phyloP scores from a whole-genome alignment of 192 early-diverging fungal species.

The Chytriomyces confervae region DNA sequence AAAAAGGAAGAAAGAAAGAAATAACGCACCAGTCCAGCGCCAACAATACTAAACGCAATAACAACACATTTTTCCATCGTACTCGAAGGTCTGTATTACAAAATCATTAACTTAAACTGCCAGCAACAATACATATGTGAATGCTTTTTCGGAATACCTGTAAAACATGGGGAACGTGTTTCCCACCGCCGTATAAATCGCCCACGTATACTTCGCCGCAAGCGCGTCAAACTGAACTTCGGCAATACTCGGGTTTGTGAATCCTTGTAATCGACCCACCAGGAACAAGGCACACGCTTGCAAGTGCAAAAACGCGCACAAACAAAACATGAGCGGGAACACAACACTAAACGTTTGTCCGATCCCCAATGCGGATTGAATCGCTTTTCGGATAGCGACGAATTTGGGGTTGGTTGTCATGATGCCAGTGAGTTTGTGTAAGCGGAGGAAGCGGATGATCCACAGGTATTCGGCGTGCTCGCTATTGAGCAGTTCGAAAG shows the following conservation, averaged over 20 bases:
- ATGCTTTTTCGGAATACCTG: background rate
- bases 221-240: conserved; percentile 28
- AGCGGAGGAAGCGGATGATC: background rate
- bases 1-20: background rate
- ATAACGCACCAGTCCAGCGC: no score
- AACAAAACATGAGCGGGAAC: background rate
- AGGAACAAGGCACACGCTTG: conserved; percentile 26
- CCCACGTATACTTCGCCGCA: conserved; percentile 48
- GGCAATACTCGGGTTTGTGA: conserved; percentile 8
- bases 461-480: background rate
- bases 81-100: no score
- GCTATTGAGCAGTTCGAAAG: background rate
- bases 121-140: no score
- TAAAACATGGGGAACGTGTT: conserved; percentile 45
- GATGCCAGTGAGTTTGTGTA: background rate
- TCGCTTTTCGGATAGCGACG: background rate
- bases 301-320: conserved; percentile 25
- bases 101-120: no score
- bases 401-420: background rate
- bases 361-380: background rate
- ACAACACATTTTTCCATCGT: no score
- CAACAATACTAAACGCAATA: no score
- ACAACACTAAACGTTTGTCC: conserved; percentile 6
- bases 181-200: conserved; percentile 38
- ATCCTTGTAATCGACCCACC: conserved; percentile 6